Evolutionary conservation across 345 rosid species (phyloP), one percentile per base, ranked within the genome.

Genomic region (Pelargonium nanum): DNA sequence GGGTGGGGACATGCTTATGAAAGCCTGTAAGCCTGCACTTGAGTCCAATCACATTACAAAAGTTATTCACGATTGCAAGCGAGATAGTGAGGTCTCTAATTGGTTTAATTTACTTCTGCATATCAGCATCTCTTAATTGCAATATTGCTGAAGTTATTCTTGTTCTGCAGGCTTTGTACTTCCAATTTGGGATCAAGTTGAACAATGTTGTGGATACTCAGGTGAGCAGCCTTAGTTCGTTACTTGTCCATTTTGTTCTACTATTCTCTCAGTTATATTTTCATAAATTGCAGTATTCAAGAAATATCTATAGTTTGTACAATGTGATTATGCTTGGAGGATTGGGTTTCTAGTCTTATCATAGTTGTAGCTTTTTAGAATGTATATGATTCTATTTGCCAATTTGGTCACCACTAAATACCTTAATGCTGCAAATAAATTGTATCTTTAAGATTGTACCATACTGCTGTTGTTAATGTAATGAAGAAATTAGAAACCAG

Each of bases 51-150:
- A 84, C 78, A 67, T 92, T 86, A 84, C 81, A 24, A 92, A 92
- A 87, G 96, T 92, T 67, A 89, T 92, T 80, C 98, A 92, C 56
- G 96, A 92, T 74, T 92, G 98, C 88, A 92, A 89, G 77, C 85
- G 98, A 64, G 96, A 92, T 64, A 92, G 98, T 58, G 98, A 92
- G 98, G 96, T 88, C 84, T 77, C 72, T 76, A 53, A 61, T 80
- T 68, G 53, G 57, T 66, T 62, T 66, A 70, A 2, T 64, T 70
- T 60, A 26, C 56, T 73, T 72, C 19, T 74, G 52, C 50, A 15
- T 64, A 40, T 52, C 26, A 50, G 52, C 62, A 44, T 70, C 22
- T 59, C 56, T 71, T 26, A 10, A 20, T 6, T 68, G 22, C 52
- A 55, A 67, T 55, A 25, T 60, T 44, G 53, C 55, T 1, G 15